These are phyloP conservation scores for Trypethelium eluteriae DNA, from an alignment of 495 filamentous ascomycete species.

Conservation along the genomic window DNA sequence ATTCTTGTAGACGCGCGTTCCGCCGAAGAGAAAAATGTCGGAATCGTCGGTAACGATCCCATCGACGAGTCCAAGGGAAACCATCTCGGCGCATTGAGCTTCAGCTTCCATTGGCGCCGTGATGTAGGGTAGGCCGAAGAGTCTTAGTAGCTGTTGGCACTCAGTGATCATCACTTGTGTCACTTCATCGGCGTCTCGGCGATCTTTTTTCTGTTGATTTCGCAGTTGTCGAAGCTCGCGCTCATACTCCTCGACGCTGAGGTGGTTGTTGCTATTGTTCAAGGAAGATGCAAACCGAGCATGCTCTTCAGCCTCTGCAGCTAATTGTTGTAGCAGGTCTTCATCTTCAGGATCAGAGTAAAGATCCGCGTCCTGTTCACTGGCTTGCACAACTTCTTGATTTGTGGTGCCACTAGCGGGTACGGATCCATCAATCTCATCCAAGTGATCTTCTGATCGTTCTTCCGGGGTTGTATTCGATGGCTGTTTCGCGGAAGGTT, in stretches of 20 bases:
- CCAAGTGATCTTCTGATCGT: background rate
- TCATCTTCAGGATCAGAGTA: slow-evolving; percentile 82
- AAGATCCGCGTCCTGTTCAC: slow-evolving; percentile 39
- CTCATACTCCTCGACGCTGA: slow-evolving; percentile 73
- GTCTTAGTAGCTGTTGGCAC: slow-evolving; percentile 79
- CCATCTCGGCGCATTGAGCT: slow-evolving; percentile 91
- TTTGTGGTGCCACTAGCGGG: slow-evolving; percentile 28
- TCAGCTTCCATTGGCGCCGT: slow-evolving; percentile 99
- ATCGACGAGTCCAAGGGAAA: slow-evolving; percentile 77
- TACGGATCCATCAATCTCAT: slow-evolving; percentile 13
- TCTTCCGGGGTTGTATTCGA: slow-evolving; percentile 13
- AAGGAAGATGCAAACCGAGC: slow-evolving; percentile 80
- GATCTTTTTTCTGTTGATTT: slow-evolving; percentile 89
- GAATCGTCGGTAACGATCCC: slow-evolving; percentile 97
- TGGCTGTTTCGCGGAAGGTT: background rate
- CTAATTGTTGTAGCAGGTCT: slow-evolving; percentile 75
- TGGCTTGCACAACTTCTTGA: slow-evolving; percentile 28
- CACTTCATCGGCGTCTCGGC: slow-evolving; percentile 91
- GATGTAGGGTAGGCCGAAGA: slow-evolving; percentile 93
- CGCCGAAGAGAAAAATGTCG: slow-evolving; percentile 95
- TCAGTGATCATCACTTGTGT: slow-evolving; percentile 89
- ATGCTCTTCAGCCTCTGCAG: slow-evolving; percentile 84
- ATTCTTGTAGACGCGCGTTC: slow-evolving; percentile 94
- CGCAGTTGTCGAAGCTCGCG: slow-evolving; percentile 77
- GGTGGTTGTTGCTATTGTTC: slow-evolving; percentile 56